Percentiles rank a stretch among this genome's conserved stretches.
Conservation (phyloP, 306 rosid genomes). For the Herpetospermum pedunculosum region DNA sequence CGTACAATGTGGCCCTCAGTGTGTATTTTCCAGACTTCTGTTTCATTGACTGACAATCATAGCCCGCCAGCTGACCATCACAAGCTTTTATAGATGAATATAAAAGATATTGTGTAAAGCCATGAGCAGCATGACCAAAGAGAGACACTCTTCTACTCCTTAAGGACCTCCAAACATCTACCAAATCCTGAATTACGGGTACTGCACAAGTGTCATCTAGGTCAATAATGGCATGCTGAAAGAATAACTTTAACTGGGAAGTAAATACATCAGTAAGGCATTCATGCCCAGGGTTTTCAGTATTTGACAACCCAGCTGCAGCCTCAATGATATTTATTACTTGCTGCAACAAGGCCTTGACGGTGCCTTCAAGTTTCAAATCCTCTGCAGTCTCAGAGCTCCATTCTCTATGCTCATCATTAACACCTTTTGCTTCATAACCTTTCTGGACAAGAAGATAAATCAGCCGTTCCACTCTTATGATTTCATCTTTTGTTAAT, state of each 20-base stretch:
- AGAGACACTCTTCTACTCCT: slow-evolving; percentile 83
- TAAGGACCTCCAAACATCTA: slow-evolving; percentile 78
- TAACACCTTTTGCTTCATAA: slow-evolving; percentile 23
- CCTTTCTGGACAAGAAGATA: slow-evolving; percentile 33
- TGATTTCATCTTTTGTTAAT: slow-evolving; percentile 59
- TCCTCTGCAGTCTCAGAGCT: slow-evolving; percentile 24
- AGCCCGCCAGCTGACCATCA: slow-evolving; percentile 37
- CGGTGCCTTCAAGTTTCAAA: slow-evolving; percentile 25
- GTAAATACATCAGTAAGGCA: slow-evolving; percentile 49
- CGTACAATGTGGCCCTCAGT: slow-evolving; percentile 70
- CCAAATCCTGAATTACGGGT: slow-evolving; percentile 43
- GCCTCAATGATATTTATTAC: slow-evolving; percentile 67
- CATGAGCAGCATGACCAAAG: slow-evolving; percentile 84
- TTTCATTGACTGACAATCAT: slow-evolving; percentile 41
- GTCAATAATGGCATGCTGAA: slow-evolving; percentile 39
- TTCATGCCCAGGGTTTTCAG: slow-evolving; percentile 62
- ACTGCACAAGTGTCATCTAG: slow-evolving; percentile 31
- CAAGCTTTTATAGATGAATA: slow-evolving; percentile 49
- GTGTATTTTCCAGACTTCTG: slow-evolving; percentile 73
- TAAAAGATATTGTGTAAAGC: slow-evolving; percentile 66
- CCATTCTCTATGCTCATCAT: slow-evolving; percentile 32
- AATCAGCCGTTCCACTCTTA: slow-evolving; percentile 44
- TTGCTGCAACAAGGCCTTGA: slow-evolving; percentile 33
- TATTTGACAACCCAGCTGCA: slow-evolving; percentile 58
- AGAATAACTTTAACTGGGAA: slow-evolving; percentile 55